Evolutionary conservation across 169 alveolate genomes (phyloP).

Genomic region (Plasmodium gonderi): DNA sequence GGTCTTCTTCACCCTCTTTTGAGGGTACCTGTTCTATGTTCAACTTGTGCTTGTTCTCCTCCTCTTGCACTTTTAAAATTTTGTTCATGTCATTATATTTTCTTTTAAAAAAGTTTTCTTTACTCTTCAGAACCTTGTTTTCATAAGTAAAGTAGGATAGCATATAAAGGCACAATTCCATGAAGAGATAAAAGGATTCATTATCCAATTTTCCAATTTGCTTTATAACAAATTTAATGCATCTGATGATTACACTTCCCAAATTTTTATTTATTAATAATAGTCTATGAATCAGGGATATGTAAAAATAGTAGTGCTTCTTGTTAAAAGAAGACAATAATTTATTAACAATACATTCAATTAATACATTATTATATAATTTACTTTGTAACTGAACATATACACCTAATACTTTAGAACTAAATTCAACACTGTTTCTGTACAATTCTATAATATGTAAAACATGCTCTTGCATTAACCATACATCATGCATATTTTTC

Average conservation of each 20-base stretch:
- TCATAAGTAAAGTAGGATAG: conserved; percentile 53
- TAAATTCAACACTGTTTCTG: conserved; percentile 55
- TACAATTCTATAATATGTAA: conserved; percentile 58
- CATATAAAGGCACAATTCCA: conserved; percentile 64
- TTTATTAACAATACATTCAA: conserved; percentile 60
- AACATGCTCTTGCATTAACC: conserved; percentile 73
- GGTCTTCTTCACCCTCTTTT: background rate
- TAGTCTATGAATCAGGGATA: conserved; percentile 53
- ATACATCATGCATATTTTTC: conserved; percentile 65
- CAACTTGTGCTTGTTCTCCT: background rate
- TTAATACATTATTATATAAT: conserved; percentile 63
- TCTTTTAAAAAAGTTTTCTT: conserved; percentile 70
- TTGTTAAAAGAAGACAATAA: conserved; percentile 43
- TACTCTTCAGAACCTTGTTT: conserved; percentile 44
- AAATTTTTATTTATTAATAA: conserved; percentile 71
- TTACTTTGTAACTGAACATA: conserved; percentile 71
- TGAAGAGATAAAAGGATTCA: conserved; percentile 63
- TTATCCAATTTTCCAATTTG: conserved; percentile 64
- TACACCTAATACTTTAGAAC: conserved; percentile 58
- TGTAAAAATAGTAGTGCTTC: conserved; percentile 56
- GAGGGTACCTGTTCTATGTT: background rate
- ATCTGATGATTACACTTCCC: conserved; percentile 67
- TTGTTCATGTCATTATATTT: conserved; percentile 69
- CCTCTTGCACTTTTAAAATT: conserved; percentile 32
- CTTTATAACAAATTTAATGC: conserved; percentile 57